These are phyloP conservation scores for Teratosphaeriaceae sp. DNA, from an alignment of 2,329 filamentous ascomycete species.

Conservation along the genomic window DNA sequence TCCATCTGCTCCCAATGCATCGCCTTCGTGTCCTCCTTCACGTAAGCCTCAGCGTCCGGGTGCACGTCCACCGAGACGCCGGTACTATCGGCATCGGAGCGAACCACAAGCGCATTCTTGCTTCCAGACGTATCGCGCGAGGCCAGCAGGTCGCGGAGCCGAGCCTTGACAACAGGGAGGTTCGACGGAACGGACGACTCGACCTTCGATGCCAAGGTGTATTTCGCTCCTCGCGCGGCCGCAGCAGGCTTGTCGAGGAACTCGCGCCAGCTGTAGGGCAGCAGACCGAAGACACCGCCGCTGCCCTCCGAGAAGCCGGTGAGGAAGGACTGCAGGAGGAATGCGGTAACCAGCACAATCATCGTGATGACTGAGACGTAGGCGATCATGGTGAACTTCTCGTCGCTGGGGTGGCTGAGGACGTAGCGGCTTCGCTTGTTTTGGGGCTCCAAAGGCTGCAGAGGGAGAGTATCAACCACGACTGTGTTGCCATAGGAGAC, in stretches of 20 bases:
- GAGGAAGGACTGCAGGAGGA: constrained; percentile 60
- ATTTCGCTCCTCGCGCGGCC: constrained; percentile 1
- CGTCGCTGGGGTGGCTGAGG: constrained; percentile 52
- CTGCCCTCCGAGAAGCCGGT: constrained; percentile 19
- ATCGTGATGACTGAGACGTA: constrained; percentile 55
- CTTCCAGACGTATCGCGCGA: constrained; percentile 2
- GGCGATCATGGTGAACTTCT: constrained; percentile 46
- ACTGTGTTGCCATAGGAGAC: constrained; percentile 75
- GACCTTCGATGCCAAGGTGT: constrained; percentile 1
- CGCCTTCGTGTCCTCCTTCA: constrained; percentile 41
- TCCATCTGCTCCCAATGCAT: constrained; percentile 66
- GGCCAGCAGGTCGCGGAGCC: constrained; percentile 5
- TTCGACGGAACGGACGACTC: constrained; percentile 4
- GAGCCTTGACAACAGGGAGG: constrained; percentile 4
- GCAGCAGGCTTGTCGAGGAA: constrained; percentile 20
- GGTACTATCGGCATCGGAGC: constrained; percentile 27
- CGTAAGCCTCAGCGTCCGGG: constrained; percentile 34
- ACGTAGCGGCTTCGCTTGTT: constrained; percentile 57
- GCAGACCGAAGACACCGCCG: constrained; percentile 45
- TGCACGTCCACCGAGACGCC: constrained; percentile 30
- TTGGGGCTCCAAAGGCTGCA: constrained; percentile 46
- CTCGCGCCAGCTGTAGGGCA: constrained; percentile 45
- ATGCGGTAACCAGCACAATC: constrained; percentile 54
- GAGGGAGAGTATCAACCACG: constrained; percentile 70
- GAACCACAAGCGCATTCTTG: constrained; percentile 38